These are phyloP conservation scores for Claviceps humidiphila DNA, from an alignment of 2,329 filamentous ascomycete genomes.

Conservation along the genomic window DNA sequence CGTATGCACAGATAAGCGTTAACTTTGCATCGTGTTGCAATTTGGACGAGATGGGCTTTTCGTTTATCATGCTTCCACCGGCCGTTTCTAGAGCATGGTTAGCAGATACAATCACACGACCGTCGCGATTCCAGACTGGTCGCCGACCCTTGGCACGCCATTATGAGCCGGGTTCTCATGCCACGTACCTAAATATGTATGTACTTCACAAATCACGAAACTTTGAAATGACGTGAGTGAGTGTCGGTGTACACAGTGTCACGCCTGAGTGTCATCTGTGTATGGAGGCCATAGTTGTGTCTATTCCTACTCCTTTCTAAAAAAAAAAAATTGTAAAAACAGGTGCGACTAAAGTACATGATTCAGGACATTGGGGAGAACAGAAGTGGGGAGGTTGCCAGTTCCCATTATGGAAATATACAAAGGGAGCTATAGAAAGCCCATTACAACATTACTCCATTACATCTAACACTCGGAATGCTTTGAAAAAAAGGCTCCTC, in stretches of 20 bases:
- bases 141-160: too few species aligned
- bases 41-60: background rate
- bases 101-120: too few species aligned
- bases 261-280: too few species aligned
- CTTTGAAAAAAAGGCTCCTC: background rate
- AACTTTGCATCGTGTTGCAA: background rate
- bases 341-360: constrained; percentile 23
- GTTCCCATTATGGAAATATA: constrained; percentile 22
- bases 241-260: too few species aligned
- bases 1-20: background rate
- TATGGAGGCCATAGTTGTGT: constrained; percentile 1
- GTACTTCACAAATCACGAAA: too few species aligned
- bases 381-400: constrained; percentile 27
- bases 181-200: too few species aligned
- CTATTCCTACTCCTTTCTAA: constrained; percentile 18
- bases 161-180: too few species aligned
- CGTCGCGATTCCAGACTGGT: too few species aligned
- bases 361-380: constrained; percentile 26
- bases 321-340: background rate
- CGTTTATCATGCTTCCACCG: too few species aligned
- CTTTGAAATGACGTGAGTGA: too few species aligned
- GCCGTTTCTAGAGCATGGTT: too few species aligned
- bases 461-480: constrained; percentile 5
- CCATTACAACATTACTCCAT: constrained; percentile 13
- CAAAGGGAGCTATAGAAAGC: constrained; percentile 18